Percentiles rank a stretch among this genome's conserved stretches.
Conservation (phyloP, 805 yeast genomes). For the Wickerhamomyces alni region DNA sequence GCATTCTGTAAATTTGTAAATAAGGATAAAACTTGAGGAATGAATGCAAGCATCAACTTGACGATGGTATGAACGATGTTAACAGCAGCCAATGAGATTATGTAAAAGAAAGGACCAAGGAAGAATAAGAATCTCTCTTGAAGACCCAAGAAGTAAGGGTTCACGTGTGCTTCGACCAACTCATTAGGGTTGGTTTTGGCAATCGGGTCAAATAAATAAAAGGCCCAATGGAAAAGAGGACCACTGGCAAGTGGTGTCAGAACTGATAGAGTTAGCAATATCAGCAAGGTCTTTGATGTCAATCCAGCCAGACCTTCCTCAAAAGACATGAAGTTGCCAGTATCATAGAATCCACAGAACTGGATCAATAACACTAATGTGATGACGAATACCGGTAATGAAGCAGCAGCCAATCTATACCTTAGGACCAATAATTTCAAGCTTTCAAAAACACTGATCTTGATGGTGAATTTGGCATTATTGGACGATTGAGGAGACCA, state of each 20-base stretch:
- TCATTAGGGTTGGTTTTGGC: constrained; percentile 40
- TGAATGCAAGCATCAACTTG: constrained; percentile 1
- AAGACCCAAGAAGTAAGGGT: constrained; percentile 64
- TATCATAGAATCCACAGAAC: constrained; percentile 35
- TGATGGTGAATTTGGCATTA: constrained; percentile 8
- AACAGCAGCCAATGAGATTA: constrained; percentile 40
- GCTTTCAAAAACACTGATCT: constrained; percentile 52
- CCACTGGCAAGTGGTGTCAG: constrained; percentile 35
- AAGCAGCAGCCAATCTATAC: constrained; percentile 68
- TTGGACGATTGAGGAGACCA: constrained; percentile 36
- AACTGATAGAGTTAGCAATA: constrained; percentile 24
- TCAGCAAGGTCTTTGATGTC: constrained; percentile 21
- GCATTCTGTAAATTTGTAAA: not conserved
- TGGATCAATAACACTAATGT: constrained; percentile 51
- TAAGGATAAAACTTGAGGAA: not conserved
- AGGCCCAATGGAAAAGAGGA: constrained; percentile 29
- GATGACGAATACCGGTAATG: constrained; percentile 61
- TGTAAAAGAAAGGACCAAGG: constrained; percentile 51
- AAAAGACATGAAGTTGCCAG: constrained; percentile 37
- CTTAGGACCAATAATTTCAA: constrained; percentile 66
- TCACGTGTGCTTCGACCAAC: constrained; percentile 36
- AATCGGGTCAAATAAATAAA: constrained; percentile 48
- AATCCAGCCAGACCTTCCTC: constrained; percentile 39
- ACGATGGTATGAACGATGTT: constrained; percentile 25
- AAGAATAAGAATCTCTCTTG: constrained; percentile 50